Conservation (phyloP, 2,329 filamentous ascomycete genomes). For the Berkeleyomyces rouxiae region DNA sequence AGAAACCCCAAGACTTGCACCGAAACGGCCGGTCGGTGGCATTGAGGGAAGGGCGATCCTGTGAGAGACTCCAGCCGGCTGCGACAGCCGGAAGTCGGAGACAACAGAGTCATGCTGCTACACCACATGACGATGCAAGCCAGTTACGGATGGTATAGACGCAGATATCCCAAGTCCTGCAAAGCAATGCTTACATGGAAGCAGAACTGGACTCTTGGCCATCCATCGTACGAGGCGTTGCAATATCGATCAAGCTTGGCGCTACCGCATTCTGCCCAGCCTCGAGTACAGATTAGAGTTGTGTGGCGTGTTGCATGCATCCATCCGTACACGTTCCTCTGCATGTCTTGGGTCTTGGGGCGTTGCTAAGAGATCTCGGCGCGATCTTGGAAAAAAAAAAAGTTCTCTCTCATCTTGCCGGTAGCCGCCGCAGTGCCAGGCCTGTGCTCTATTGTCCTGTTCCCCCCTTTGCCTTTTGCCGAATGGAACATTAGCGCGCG, state of each 20-base stretch:
- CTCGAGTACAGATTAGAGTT: no score
- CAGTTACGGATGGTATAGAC: no score
- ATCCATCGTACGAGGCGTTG: no score
- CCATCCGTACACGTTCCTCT: neutral
- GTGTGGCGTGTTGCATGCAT: no score
- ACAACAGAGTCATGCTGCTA: no score
- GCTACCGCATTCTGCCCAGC: no score
- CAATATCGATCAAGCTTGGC: no score
- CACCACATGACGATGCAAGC: no score
- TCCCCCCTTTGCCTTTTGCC: neutral
- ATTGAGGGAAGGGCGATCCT: neutral
- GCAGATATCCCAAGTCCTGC: no score
- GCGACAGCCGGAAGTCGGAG: no score
- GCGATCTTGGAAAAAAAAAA: neutral
- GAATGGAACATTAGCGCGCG: neutral
- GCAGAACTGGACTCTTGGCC: no score
- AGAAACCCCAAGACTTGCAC: neutral
- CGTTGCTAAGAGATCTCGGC: neutral
- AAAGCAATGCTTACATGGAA: no score
- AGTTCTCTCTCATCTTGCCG: neutral
- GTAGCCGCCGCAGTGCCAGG: neutral
- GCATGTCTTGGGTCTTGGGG: neutral
- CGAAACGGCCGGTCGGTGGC: neutral
- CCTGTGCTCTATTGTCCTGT: neutral
- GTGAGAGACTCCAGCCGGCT: neutral